Percentiles rank a stretch among this genome's conserved stretches.
Evolutionary conservation across 192 early-diverging fungal species (phyloP).

Genomic region (Coemansia sp.): DNA sequence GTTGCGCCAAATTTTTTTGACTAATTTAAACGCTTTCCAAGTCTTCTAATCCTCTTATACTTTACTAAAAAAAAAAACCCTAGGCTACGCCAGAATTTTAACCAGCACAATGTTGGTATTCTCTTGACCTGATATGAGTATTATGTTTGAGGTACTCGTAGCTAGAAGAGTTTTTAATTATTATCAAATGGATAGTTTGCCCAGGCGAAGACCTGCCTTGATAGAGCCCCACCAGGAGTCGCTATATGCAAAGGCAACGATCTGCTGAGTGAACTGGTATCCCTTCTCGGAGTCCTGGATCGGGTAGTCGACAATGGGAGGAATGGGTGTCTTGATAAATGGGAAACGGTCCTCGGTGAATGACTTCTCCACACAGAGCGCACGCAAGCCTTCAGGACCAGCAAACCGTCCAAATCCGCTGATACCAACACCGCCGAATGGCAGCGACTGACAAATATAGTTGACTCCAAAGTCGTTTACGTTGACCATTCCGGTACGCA

Average conservation of each 20-base stretch:
- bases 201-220: constrained; percentile 57
- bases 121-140: too few species aligned
- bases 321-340: constrained; percentile 71
- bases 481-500: constrained; percentile 80
- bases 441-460: constrained; percentile 80
- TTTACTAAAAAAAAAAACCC: too few species aligned
- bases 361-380: constrained; percentile 68
- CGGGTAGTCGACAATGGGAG: constrained; percentile 77
- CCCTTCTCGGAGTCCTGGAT: constrained; percentile 61
- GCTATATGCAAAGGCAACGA: constrained; percentile 59
- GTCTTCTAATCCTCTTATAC: too few species aligned
- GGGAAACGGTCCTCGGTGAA: constrained; percentile 76
- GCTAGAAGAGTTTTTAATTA: too few species aligned
- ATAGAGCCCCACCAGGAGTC: constrained; percentile 55
- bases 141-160: too few species aligned
- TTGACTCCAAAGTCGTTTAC: constrained; percentile 87
- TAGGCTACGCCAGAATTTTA: too few species aligned
- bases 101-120: too few species aligned
- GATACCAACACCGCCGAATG: constrained; percentile 81
- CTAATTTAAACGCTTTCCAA: too few species aligned
- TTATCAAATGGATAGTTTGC: constrained; percentile 54
- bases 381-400: constrained; percentile 74
- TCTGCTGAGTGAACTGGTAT: constrained; percentile 61
- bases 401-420: constrained; percentile 79
- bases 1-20: too few species aligned